Evolutionary conservation across 2,329 filamentous ascomycete genomes (phyloP).

Genomic region (Pseudogymnoascus sp.): DNA sequence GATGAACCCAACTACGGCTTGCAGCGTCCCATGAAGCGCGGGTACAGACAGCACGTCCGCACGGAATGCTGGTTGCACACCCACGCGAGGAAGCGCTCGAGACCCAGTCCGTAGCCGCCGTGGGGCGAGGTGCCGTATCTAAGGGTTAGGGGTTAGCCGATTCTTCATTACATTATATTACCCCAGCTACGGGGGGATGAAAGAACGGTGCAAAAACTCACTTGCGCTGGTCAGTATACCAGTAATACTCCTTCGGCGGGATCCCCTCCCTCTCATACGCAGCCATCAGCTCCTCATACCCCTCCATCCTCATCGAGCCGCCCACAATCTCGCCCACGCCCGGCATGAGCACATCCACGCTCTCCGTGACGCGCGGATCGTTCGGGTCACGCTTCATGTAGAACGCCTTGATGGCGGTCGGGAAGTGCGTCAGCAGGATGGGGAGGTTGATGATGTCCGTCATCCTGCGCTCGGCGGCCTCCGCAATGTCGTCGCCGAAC

Average conservation of each 20-base stretch:
- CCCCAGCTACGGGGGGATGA: too few relatives aligned
- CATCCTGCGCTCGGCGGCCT: conserved; percentile 94
- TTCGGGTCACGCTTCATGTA: conserved; percentile 89
- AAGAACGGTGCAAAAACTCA: conserved; percentile 42
- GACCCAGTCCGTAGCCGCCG: conserved; percentile 84
- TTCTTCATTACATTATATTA: background rate
- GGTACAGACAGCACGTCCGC: conserved; percentile 63
- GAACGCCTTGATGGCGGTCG: conserved; percentile 94
- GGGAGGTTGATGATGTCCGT: conserved; percentile 92
- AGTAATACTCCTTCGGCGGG: conserved; percentile 81
- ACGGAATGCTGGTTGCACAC: conserved; percentile 56
- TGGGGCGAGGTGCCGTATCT: conserved; percentile 85
- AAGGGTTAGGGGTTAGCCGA: conserved; percentile 55
- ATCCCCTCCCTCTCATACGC: conserved; percentile 85
- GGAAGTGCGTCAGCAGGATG: conserved; percentile 96
- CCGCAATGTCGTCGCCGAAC: conserved; percentile 96
- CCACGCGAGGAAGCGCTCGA: conserved; percentile 68
- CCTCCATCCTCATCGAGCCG: conserved; percentile 91
- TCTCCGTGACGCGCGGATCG: conserved; percentile 82
- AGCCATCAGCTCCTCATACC: conserved; percentile 79
- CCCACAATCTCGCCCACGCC: conserved; percentile 96
- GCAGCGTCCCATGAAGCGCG: conserved; percentile 72
- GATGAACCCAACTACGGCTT: too few relatives aligned
- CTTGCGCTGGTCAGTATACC: conserved; percentile 98
- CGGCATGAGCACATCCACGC: conserved; percentile 78